These are phyloP conservation scores for Glarea lozoyensis DNA, from an alignment of 495 filamentous ascomycete species.

Conservation along the genomic window DNA sequence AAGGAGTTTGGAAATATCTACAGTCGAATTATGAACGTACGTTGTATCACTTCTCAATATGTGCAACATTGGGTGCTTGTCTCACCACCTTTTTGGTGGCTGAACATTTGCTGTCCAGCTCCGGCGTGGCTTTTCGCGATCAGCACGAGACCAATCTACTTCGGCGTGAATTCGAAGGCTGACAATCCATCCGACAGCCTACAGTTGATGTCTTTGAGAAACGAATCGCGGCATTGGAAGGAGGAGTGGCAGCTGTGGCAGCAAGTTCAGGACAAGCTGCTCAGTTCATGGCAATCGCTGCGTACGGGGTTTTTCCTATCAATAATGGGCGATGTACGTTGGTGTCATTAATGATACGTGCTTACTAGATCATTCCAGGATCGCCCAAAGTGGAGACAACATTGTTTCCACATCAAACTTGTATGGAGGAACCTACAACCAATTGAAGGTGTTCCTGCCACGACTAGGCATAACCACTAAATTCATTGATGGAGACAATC, in stretches of 20 bases:
- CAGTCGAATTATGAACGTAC: conserved; percentile 87
- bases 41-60: conserved; percentile 11
- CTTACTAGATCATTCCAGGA: no score
- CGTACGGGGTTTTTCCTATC: no score
- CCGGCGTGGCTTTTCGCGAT: neutral
- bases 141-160: neutral
- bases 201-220: conserved; percentile 98
- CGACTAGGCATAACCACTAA: conserved; percentile 84
- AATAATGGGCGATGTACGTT: no score
- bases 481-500: conserved; percentile 79
- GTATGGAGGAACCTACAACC: conserved; percentile 97
- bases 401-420: conserved; percentile 89
- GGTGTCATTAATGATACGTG: no score
- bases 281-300: conserved; percentile 86
- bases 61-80: neutral
- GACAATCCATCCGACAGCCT: conserved; percentile 43
- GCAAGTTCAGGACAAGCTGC: conserved; percentile 87
- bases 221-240: conserved; percentile 90
- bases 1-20: conserved; percentile 99
- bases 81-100: neutral
- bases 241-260: conserved; percentile 84
- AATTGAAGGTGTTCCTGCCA: conserved; percentile 87
- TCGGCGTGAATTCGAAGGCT: neutral
- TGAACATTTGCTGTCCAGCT: neutral
- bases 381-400: conserved; percentile 84